These are phyloP conservation scores for Hypoxylon sp. DNA, from an alignment of 2,329 filamentous ascomycete genomes.

Conservation along the genomic window DNA sequence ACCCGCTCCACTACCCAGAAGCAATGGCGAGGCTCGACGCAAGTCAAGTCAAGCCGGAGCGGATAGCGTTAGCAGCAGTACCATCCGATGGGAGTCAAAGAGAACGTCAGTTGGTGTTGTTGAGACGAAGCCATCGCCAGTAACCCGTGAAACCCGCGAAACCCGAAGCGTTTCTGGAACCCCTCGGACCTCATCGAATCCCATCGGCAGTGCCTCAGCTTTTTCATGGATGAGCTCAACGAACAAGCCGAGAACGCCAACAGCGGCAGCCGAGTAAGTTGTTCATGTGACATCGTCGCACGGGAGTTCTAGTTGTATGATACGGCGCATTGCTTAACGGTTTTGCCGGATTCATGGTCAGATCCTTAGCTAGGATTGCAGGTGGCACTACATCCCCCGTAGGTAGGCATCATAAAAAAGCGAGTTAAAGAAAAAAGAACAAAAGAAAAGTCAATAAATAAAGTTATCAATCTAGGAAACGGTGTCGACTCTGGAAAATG, in stretches of 20 bases:
- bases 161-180: conserved; percentile 55
- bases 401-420: conserved; percentile 31
- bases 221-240: conserved; percentile 88
- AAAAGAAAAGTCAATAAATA: conserved; percentile 33
- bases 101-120: conserved; percentile 55
- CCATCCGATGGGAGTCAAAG: conserved; percentile 67
- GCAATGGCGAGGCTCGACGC: conserved; percentile 62
- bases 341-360: conserved; percentile 22
- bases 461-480: conserved; percentile 18
- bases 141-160: conserved; percentile 52
- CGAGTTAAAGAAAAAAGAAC: conserved; percentile 13
- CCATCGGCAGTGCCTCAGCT: conserved; percentile 90
- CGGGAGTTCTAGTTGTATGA: conserved; percentile 11
- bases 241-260: conserved; percentile 58
- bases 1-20: conserved; percentile 58
- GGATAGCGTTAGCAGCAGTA: conserved; percentile 46
- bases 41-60: conserved; percentile 61
- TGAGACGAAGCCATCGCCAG: conserved; percentile 53
- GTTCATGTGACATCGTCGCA: not conserved
- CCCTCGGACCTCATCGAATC: conserved; percentile 75
- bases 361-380: conserved; percentile 20
- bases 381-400: conserved; percentile 24
- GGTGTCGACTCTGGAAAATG: not conserved
- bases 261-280: conserved; percentile 52
- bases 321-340: conserved; percentile 24